These are phyloP conservation scores for Boletus rubroflammeus DNA, from an alignment of 768 basidiomycete genomes.

Conservation along the genomic window DNA sequence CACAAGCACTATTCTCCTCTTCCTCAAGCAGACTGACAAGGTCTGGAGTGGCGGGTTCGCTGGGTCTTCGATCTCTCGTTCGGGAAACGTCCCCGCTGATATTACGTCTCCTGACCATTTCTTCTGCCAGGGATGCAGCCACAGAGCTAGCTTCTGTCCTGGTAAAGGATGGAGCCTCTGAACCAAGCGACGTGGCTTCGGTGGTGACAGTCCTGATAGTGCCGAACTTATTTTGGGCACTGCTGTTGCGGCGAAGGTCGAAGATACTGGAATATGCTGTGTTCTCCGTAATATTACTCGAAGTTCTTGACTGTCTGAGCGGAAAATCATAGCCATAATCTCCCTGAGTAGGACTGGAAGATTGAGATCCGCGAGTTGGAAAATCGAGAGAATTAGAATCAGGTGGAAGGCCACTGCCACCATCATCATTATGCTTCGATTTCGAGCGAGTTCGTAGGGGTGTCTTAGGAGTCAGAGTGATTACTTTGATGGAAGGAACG, in stretches of 20 bases:
- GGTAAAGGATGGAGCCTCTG: slow-evolving; percentile 61
- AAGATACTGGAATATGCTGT: slow-evolving; percentile 60
- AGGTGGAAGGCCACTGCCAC: slow-evolving; percentile 7
- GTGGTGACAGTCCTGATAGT: slow-evolving; percentile 83
- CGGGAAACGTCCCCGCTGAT: slow-evolving; percentile 26
- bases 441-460: slow-evolving; percentile 45
- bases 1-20: slow-evolving; percentile 50
- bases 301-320: slow-evolving; percentile 59
- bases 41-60: slow-evolving; percentile 60
- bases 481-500: slow-evolving; percentile 34
- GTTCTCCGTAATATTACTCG: slow-evolving; percentile 56
- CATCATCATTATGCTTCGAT: slow-evolving; percentile 13
- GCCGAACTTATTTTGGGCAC: slow-evolving; percentile 59
- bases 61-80: slow-evolving; percentile 56
- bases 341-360: slow-evolving; percentile 29
- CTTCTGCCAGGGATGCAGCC: slow-evolving; percentile 47
- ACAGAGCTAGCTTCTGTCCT: slow-evolving; percentile 61
- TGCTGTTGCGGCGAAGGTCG: slow-evolving; percentile 44
- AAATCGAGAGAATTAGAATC: slow-evolving; percentile 28
- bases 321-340: slow-evolving; percentile 36
- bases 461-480: slow-evolving; percentile 44
- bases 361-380: slow-evolving; percentile 35
- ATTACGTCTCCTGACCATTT: slow-evolving; percentile 37
- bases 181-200: slow-evolving; percentile 62
- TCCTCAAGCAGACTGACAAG: slow-evolving; percentile 70